phyloP scores from a whole-genome alignment of 805 yeast genomes.

The Ogataea ramenticola region DNA sequence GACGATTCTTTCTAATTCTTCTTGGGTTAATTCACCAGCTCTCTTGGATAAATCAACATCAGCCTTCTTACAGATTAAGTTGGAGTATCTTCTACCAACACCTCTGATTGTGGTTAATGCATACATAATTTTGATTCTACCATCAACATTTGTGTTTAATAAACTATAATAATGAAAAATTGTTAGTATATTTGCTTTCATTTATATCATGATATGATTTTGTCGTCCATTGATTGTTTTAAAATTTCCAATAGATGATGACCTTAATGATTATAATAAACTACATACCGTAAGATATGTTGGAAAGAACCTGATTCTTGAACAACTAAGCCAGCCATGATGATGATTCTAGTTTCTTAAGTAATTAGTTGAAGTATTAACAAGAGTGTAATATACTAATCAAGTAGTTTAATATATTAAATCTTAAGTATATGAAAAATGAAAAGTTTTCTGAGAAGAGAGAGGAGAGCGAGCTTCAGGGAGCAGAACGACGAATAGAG shows the following conservation, averaged over 20 bases:
- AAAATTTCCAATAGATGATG: neutral
- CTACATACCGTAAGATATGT: constrained; percentile 98
- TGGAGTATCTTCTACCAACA: constrained; percentile 99
- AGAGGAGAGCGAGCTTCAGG: neutral
- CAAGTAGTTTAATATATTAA: too few relatives aligned
- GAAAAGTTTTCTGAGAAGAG: neutral
- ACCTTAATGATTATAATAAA: neutral
- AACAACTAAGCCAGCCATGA: constrained; percentile 52
- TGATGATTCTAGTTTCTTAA: constrained; percentile 2
- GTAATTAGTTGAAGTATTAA: neutral
- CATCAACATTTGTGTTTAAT: constrained; percentile 99
- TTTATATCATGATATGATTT: too few relatives aligned
- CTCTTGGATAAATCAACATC: constrained; percentile 97
- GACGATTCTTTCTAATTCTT: constrained; percentile 99
- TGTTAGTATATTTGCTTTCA: constrained; percentile 27
- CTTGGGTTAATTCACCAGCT: constrained; percentile 99
- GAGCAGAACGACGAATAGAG: neutral
- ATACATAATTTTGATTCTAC: constrained; percentile 99
- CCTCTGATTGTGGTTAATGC: constrained; percentile 99
- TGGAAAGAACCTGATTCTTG: constrained; percentile 99
- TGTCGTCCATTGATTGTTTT: neutral
- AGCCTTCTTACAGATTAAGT: constrained; percentile 99
- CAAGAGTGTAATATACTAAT: neutral
- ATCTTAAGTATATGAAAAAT: neutral
- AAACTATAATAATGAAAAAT: constrained; percentile 46